phyloP scores from a whole-genome alignment of 129 eudicot species.

The Pseudognaphalium luteoalbum region DNA sequence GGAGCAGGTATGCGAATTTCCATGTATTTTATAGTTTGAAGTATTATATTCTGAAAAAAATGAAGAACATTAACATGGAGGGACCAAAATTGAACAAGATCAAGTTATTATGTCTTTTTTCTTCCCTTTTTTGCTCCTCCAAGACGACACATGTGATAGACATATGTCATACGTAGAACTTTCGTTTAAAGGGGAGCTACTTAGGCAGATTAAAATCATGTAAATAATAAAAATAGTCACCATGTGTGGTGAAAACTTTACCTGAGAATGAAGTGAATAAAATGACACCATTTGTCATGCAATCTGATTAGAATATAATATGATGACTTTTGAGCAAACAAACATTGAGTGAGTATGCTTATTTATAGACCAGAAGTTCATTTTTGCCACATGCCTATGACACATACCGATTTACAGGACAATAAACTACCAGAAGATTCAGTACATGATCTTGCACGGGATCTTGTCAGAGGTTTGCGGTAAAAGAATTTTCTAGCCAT shows the following conservation, averaged over 20 bases:
- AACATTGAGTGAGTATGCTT: background rate
- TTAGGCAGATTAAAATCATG: background rate
- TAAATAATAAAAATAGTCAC: background rate
- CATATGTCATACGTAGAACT: background rate
- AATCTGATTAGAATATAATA: background rate
- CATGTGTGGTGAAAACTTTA: background rate
- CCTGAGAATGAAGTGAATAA: background rate
- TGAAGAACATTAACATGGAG: background rate
- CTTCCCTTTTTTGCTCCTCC: background rate
- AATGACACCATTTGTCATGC: background rate
- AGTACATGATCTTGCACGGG: constrained; percentile 82
- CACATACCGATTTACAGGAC: constrained; percentile 53
- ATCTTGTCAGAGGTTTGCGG: constrained; percentile 82
- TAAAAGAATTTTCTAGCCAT: constrained; percentile 45
- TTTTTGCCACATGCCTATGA: constrained; percentile 11
- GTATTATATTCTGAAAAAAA: background rate
- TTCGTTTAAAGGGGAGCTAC: background rate
- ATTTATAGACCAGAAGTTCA: background rate
- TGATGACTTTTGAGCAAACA: background rate
- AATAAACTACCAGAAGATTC: constrained; percentile 93
- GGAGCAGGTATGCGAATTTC: constrained; percentile 58
- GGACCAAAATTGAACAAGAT: background rate
- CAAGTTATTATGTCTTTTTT: background rate
- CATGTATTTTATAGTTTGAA: background rate
- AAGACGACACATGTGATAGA: background rate